Conservation (phyloP, 1,284 basidiomycete genomes). For the Filobasidium uniguttulatum region DNA sequence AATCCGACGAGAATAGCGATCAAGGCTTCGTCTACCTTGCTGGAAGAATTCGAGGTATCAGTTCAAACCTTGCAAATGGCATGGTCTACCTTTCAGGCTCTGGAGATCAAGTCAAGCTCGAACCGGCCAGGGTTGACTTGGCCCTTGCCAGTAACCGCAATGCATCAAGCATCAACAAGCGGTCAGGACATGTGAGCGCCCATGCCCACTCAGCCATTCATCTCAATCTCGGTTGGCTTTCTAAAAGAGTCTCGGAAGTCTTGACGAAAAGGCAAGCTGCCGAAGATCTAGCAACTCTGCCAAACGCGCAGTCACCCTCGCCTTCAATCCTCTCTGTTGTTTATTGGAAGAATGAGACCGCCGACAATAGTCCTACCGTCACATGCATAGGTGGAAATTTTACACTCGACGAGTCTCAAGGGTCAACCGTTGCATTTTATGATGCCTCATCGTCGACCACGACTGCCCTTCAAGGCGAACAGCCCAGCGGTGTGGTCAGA, state of each 20-base stretch:
- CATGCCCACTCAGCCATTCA: not conserved
- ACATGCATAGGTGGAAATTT: slow-evolving; percentile 85
- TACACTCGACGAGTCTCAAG: slow-evolving; percentile 41
- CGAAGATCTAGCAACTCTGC: not conserved
- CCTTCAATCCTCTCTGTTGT: slow-evolving; percentile 73
- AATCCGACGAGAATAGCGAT: slow-evolving; percentile 39
- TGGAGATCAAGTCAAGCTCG: slow-evolving; percentile 24
- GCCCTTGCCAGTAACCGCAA: slow-evolving; percentile 20
- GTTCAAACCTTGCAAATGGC: slow-evolving; percentile 34
- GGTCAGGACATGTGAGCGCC: not conserved
- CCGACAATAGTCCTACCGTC: slow-evolving; percentile 44
- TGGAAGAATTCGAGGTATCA: slow-evolving; percentile 37
- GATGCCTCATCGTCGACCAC: slow-evolving; percentile 43
- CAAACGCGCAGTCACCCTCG: not conserved
- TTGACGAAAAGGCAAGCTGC: slow-evolving; percentile 1
- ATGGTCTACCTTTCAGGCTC: slow-evolving; percentile 34
- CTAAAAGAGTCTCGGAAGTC: not conserved
- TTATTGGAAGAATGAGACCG: slow-evolving; percentile 75
- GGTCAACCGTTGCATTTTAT: slow-evolving; percentile 59
- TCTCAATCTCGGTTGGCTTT: not conserved
- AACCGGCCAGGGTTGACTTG: slow-evolving; percentile 18
- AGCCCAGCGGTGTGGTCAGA: slow-evolving; percentile 57
- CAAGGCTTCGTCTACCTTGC: slow-evolving; percentile 30
- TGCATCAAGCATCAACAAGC: slow-evolving; percentile 8
- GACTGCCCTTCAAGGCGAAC: slow-evolving; percentile 46